Evolutionary conservation across 768 basidiomycete genomes (phyloP), one percentile per base, ranked within the genome.

Genomic region (Tricholoma flavovirens): DNA sequence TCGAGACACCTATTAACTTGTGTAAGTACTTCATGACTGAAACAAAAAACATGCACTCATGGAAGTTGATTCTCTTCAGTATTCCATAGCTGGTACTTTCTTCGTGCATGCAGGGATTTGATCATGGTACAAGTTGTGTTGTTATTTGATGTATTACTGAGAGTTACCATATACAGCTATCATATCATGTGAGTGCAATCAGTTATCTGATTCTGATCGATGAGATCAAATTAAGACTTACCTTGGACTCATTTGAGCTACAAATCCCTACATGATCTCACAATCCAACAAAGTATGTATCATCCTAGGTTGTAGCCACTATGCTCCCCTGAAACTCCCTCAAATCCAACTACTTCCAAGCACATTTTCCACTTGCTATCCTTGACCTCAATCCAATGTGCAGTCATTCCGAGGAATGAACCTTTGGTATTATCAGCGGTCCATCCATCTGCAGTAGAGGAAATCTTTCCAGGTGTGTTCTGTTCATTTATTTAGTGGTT

Each of bases 251-350:
- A 1, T 55, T 53, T 5, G 56, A 43, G 1, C 24, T 26, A 0
- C 58, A 60, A 24, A 71, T 67, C 1, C 69, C 70, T 1, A 60
- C 60, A 17, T 61, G 58, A 14, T 70, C 59, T 35, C 58, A 61
- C 2, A 71, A 29, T 0, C 59, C 54, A 3, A 68, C 14, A 30
- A 71, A 64, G 36, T 69, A 70, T 1, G 36, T 69, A 70, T 1
- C 51, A 29, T 1, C 62, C 69, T 0, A 73, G 56, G 26, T 72
- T 72, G n/a, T n/a, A n/a, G n/a, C n/a, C n/a, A n/a, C 22, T 56
- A 35, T 73, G 70, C 1, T 36, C 55, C 1, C 70, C 66, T 29
- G 33, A 59, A 0, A 73, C 58, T 0, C 17, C 48, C 19, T 56
- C 45, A 38, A 71, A 66, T 1, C 60, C 64, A 4, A 70, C 32